Evolutionary conservation across 2,329 filamentous ascomycete genomes (phyloP).

Genomic region (Nothophaeocryptopus gaeumannii): DNA sequence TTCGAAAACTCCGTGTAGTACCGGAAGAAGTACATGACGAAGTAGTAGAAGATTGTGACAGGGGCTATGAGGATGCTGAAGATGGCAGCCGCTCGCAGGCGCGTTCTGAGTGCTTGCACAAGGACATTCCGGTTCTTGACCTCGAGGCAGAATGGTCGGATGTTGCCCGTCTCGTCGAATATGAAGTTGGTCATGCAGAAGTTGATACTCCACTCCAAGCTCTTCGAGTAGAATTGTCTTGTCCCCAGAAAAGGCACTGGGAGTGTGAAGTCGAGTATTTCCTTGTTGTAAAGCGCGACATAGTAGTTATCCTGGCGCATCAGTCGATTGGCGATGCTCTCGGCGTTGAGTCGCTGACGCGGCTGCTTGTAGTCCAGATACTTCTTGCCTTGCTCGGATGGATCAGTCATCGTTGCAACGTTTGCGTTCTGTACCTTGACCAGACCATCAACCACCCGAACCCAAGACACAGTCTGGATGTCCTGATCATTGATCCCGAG

Average conservation of each 20-base stretch:
- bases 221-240: constrained; percentile 81
- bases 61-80: constrained; percentile 86
- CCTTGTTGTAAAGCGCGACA: constrained; percentile 96
- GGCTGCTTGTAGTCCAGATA: constrained; percentile 55
- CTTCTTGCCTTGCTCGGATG: constrained; percentile 58
- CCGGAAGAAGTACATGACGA: constrained; percentile 87
- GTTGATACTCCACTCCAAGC: constrained; percentile 87
- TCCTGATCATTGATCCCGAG: constrained; percentile 80
- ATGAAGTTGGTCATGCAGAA: constrained; percentile 90
- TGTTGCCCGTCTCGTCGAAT: constrained; percentile 84
- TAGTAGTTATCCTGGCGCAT: constrained; percentile 98
- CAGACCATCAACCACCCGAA: constrained; percentile 79
- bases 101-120: constrained; percentile 71
- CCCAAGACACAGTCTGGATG: constrained; percentile 93
- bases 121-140: constrained; percentile 75
- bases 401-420: constrained; percentile 67
- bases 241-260: constrained; percentile 79
- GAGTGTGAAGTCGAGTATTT: constrained; percentile 81
- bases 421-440: constrained; percentile 84
- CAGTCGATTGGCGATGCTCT: constrained; percentile 92
- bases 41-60: constrained; percentile 79
- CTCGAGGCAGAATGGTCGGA: constrained; percentile 81
- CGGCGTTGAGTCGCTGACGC: constrained; percentile 85
- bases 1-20: constrained; percentile 98
- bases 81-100: constrained; percentile 78